phyloP scores from a whole-genome alignment of 208 protist genomes.

The Borovskyia barvae region DNA sequence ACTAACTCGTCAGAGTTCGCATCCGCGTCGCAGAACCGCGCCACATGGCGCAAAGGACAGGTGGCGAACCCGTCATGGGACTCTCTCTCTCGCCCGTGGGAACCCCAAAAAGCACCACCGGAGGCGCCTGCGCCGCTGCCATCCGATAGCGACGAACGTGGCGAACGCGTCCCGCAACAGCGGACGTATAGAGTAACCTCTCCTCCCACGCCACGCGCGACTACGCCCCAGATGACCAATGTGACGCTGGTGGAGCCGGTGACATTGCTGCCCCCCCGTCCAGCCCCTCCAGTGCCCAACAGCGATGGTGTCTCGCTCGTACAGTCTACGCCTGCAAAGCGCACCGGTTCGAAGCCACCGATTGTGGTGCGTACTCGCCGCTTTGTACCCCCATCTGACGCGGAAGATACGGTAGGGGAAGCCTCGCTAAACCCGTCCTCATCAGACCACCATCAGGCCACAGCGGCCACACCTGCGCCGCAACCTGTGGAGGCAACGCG shows the following conservation, averaged over 20 bases:
- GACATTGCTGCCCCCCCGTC: neutral
- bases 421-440: neutral
- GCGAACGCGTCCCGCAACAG: neutral
- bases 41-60: conserved; percentile 6
- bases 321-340: conserved; percentile 19
- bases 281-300: neutral
- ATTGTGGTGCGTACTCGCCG: conserved; percentile 29
- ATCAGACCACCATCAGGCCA: neutral
- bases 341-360: conserved; percentile 15
- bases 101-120: conserved; percentile 1
- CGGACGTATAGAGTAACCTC: neutral
- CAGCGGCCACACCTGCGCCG: neutral
- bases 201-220: neutral
- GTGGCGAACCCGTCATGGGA: conserved; percentile 15
- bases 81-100: conserved; percentile 4
- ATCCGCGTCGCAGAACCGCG: neutral
- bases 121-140: neutral
- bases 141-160: neutral
- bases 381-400: conserved; percentile 16
- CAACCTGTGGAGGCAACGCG: conserved; percentile 13
- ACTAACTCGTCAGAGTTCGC: neutral
- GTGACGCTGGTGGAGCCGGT: neutral
- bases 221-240: neutral
- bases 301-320: conserved; percentile 1
- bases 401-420: neutral